Evolutionary conservation across 1,139 yeast genomes (phyloP), one percentile per base, ranked within the genome.

Genomic region (Taiozyma onychis): DNA sequence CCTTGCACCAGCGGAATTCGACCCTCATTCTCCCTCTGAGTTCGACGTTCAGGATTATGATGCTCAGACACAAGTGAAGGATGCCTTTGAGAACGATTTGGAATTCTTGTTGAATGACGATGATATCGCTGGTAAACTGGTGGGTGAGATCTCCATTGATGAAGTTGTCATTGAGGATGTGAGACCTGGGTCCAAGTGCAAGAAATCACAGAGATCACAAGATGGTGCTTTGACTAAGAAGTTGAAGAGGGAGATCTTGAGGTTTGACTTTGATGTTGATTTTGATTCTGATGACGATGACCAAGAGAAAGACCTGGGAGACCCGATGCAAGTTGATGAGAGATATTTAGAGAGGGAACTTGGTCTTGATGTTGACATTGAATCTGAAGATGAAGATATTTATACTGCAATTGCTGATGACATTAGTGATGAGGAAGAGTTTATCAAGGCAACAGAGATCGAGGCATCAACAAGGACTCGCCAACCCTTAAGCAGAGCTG

Each of bases 81-180:
- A 54, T 45, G 55, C 47, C 11, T 59, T 59, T 28, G 58, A 58
- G 30, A 30, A 51, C 2, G 61, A 58, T 39, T 42, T 57, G 27
- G 54, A 52, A 11, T 57, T 57, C 34, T 45, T 59, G 4, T 39
- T 57, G 6, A 22, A 37, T 8, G 48, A 48, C 18, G 35, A 18
- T 14, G 16, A 35, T 16, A 8, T 14, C 8, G 6, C n/a, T 34
- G 13, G 32, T 13, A 16, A 13, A 6, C 21, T 6, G 16, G 27
- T 35, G 10, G 18, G 7, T 3, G 35, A 30, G 10, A 30, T 30
- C 7, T 30, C 34, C 34, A 30, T 30, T 30, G 34, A 30, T 13
- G 34, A 30, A 30, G 5, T 30, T 11, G 7, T 6, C 43, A 32
- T 18, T 22, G 14, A n/a, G 4, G 22, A n/a, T 7, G 6, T 28